Evolutionary conservation across 495 filamentous ascomycete genomes (phyloP).

Genomic region (Schizothecium vesticola): DNA sequence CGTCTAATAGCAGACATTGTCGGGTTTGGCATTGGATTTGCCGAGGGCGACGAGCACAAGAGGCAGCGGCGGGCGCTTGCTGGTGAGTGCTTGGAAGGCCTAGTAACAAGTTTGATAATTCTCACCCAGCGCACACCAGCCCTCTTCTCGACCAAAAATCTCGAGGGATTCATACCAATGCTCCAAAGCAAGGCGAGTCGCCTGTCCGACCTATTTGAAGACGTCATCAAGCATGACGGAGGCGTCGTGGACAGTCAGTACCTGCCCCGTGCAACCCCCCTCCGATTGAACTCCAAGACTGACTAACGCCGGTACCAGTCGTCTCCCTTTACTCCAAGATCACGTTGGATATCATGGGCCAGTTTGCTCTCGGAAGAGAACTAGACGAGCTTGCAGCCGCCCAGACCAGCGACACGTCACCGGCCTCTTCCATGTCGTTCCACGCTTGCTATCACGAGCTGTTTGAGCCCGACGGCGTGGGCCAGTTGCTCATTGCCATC

Average conservation of each 20-base stretch:
- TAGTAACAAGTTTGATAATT: not conserved
- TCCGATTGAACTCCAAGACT: no score
- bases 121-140: not conserved
- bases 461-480: slow-evolving; percentile 21
- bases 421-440: slow-evolving; percentile 11
- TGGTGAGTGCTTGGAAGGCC: not conserved
- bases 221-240: not conserved
- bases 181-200: not conserved
- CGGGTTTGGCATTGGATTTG: not conserved
- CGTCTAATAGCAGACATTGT: not conserved
- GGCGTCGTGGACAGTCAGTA: not conserved
- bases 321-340: slow-evolving; percentile 10
- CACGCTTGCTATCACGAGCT: slow-evolving; percentile 14
- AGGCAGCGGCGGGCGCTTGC: not conserved
- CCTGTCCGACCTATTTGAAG: not conserved
- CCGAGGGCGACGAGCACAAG: slow-evolving; percentile 8
- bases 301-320: not conserved
- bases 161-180: not conserved
- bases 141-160: not conserved
- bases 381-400: slow-evolving; percentile 50
- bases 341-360: slow-evolving; percentile 68
- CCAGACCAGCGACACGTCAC: no score
- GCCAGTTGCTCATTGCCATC: slow-evolving; percentile 22
- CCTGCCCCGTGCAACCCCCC: not conserved
- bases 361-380: slow-evolving; percentile 61